Percentiles rank a stretch among this genome's conserved stretches.
Conservation (phyloP, 2,329 filamentous ascomycete genomes). For the Mariannaea sp. region DNA sequence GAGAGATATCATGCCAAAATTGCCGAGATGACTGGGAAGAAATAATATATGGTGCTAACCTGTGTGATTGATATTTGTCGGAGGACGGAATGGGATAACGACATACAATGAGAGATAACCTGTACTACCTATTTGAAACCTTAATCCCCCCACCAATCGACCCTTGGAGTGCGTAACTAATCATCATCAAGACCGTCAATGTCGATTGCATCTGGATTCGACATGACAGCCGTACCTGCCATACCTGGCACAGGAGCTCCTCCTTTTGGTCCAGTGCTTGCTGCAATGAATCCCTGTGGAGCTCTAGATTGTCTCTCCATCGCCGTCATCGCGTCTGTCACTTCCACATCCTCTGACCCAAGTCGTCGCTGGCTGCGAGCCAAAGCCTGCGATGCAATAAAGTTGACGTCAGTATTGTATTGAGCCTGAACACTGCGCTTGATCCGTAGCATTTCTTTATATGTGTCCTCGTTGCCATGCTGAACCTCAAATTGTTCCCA, state of each 20-base stretch:
- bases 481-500: slow-evolving; percentile 98
- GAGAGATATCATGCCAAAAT: slow-evolving; percentile 66
- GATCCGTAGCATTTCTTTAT: slow-evolving; percentile 98
- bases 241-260: slow-evolving; percentile 45
- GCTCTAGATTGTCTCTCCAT: slow-evolving; percentile 88
- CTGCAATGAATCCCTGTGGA: slow-evolving; percentile 88
- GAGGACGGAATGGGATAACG: slow-evolving; percentile 11
- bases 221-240: slow-evolving; percentile 52
- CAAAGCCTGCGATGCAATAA: slow-evolving; percentile 94
- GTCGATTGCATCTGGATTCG: slow-evolving; percentile 86
- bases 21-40: slow-evolving; percentile 54
- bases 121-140: slow-evolving; percentile 29
- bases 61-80: not conserved
- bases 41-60: slow-evolving; percentile 30
- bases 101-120: slow-evolving; percentile 26
- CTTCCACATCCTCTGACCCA: slow-evolving; percentile 51
- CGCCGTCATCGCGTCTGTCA: slow-evolving; percentile 83
- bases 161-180: slow-evolving; percentile 38
- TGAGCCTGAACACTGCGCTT: slow-evolving; percentile 97
- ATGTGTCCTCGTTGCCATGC: slow-evolving; percentile 98
- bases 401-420: slow-evolving; percentile 98
- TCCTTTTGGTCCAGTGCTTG: slow-evolving; percentile 73
- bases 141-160: slow-evolving; percentile 24
- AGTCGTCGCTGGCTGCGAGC: slow-evolving; percentile 75
- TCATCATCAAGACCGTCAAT: slow-evolving; percentile 76